phyloP scores from a whole-genome alignment of 164 flowering plant species.

The Amborella trichopoda region DNA sequence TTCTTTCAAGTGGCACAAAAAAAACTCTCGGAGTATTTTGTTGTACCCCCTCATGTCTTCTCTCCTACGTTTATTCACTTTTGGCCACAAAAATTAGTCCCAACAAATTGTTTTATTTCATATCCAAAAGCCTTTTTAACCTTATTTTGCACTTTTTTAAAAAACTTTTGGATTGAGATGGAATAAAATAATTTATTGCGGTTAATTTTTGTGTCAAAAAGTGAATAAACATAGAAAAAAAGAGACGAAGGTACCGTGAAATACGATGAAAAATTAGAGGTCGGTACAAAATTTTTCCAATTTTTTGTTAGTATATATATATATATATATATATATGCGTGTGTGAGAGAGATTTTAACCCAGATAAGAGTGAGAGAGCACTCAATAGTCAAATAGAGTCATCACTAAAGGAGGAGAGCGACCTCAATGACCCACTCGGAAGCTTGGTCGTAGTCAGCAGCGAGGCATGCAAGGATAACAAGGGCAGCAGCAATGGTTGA shows the following conservation, averaged over 20 bases:
- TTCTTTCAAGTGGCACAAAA: too few species aligned
- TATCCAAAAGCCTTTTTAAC: too few species aligned
- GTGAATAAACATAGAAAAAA: too few species aligned
- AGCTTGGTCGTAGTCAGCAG: constrained; percentile 31
- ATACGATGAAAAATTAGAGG: background rate
- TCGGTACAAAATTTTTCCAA: background rate
- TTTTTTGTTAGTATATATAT: background rate
- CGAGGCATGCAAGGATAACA: constrained; percentile 56
- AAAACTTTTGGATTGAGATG: too few species aligned
- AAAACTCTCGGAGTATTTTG: too few species aligned
- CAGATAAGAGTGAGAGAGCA: background rate
- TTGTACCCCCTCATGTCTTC: too few species aligned
- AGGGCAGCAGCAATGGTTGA: constrained; percentile 84
- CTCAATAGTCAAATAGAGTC: background rate
- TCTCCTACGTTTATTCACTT: too few species aligned
- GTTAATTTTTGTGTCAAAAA: background rate
- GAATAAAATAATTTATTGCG: too few species aligned
- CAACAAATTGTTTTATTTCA: too few species aligned
- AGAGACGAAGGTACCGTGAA: background rate
- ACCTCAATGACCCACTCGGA: constrained; percentile 54
- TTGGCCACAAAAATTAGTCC: too few species aligned
- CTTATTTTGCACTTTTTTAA: too few species aligned
- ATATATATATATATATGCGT: background rate
- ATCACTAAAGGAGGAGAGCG: background rate
- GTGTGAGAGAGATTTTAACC: background rate